phyloP scores from a whole-genome alignment of 257 asterid genomes.

The Ehretia macrophylla region DNA sequence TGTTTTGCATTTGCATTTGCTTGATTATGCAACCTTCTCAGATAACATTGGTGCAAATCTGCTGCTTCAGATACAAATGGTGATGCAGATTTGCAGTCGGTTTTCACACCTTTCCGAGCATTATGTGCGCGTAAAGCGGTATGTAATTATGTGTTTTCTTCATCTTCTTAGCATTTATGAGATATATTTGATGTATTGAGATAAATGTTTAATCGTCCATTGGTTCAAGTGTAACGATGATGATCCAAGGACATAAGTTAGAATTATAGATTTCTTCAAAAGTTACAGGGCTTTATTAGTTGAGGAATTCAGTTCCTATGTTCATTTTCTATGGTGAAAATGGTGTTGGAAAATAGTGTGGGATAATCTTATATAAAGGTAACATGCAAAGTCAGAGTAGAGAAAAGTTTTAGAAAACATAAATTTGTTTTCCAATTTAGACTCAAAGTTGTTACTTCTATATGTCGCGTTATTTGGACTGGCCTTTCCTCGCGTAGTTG shows the following conservation, averaged over 20 bases:
- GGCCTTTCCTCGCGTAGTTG: no score
- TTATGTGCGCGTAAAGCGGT: conserved; percentile 74
- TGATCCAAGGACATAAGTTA: background rate
- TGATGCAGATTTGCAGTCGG: conserved; percentile 24
- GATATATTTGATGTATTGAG: no score
- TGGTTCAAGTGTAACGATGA: background rate
- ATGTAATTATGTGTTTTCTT: background rate
- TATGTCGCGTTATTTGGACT: no score
- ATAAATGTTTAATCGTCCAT: background rate
- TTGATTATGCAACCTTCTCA: conserved; percentile 12
- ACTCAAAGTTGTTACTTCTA: no score
- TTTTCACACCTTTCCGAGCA: conserved; percentile 45
- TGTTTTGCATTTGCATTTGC: background rate
- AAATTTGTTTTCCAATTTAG: no score
- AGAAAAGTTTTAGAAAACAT: no score
- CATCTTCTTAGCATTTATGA: background rate
- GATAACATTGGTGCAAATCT: conserved; percentile 18
- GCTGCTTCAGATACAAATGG: conserved; percentile 21
- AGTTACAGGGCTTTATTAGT: background rate
- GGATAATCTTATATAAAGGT: no score
- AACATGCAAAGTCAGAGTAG: no score
- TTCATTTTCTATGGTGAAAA: no score
- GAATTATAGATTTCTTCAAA: no score
- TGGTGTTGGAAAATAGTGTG: no score
- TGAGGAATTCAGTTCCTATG: no score